Base-by-base conservation (phyloP, 306 rosid species). In the Carpinus viminea region DNA sequence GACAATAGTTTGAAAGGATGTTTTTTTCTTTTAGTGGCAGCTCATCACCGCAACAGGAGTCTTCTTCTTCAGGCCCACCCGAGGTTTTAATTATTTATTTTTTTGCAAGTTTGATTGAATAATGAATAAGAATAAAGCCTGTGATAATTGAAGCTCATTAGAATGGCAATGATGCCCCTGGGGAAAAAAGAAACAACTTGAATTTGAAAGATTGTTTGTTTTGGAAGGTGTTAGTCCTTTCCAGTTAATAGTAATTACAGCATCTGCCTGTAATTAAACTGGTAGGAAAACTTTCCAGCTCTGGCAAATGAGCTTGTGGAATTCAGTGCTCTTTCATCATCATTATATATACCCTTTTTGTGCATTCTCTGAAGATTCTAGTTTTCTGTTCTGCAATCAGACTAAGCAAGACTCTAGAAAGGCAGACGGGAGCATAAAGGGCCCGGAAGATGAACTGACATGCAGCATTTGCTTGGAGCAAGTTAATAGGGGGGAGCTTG, bases 381-480 rank as follows among this genome's bases (percentile, higher is more conserved):
- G 51, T 15, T 41, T 75, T 51, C 17, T 16, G 2, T 7, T 34
- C 41, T 64, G 8, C 57, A 61, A 70, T 52, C 68, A 72, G 74
- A 11, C 62, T 20, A 72, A 77, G 71, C 82, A 83, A 73, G 83
- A 59, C 72, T 65, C 68, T 3, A 38, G 66, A 78, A 78, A 64
- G 76, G 70, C 31, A 2, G 76, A 82, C 17, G 85, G 85, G 17
- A 68, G 72, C 16, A 4, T 31, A 54, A 79, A 72, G 72, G 83
- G 50, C 26, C 16, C 78, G 18, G 87, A 75, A 62, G 78, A 79
- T 53, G 87, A 79, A 69, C 66, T 83, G 51, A 83, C 87, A 60
- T 83, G 87, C 72, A 83, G 78, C 76, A 65, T 83, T 76, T 26
- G 85, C 85, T 70, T 91, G 88, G 94, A 90, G 85, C 87, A 86